Base-by-base conservation (phyloP, 2,329 filamentous ascomycete genomes). In the Parasarocladium wereldwijsianum region DNA sequence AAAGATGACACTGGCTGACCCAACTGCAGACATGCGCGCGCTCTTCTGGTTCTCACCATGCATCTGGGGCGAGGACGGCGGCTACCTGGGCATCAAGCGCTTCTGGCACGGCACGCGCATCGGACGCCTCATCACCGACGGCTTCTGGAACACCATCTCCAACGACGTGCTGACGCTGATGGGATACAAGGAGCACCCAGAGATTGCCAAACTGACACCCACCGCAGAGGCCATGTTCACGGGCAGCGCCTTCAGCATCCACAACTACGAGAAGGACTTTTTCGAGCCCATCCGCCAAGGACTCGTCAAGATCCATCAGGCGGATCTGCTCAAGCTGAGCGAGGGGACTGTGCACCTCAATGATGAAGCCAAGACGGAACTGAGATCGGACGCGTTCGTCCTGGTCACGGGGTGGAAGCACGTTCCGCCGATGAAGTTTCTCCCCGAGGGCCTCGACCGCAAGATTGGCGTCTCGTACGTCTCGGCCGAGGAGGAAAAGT, bases 1-100 rank as follows among this genome's bases (percentile, higher is more conserved):
- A n/a, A n/a, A n/a, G n/a, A n/a, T n/a, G n/a, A n/a, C n/a, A n/a
- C n/a, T 17, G 11, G 18, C n/a, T 25, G 4, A 17, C 19, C 18
- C 16, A 26, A 4, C 12, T 7, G n/a, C 31, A 59, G 57, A 62
- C 18, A 76, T 69, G 0, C 70, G 80, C 0, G 62, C 79, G 38
- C 52, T 85, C 31, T 78, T 71, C 2, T 84, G 76, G 72, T 72
- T 86, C 49, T 75, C 69, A 30, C 80, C 81, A 0, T 85, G 78
- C 44, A 64, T 78, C 10, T 86, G 76, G 74, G 76, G 73, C 4
- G 57, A 61, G 2, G 65, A 62, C 2, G 74, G 73, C 42, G 76
- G 74, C 1, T 77, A 65, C 38, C 54, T 60, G 9, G 53, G 52
- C 8, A 54, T 69, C 2, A 60, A 70, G 4, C 43, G 49, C 8